phyloP scores from a whole-genome alignment of 805 yeast species.

The Wickerhamiella spandovensis region DNA sequence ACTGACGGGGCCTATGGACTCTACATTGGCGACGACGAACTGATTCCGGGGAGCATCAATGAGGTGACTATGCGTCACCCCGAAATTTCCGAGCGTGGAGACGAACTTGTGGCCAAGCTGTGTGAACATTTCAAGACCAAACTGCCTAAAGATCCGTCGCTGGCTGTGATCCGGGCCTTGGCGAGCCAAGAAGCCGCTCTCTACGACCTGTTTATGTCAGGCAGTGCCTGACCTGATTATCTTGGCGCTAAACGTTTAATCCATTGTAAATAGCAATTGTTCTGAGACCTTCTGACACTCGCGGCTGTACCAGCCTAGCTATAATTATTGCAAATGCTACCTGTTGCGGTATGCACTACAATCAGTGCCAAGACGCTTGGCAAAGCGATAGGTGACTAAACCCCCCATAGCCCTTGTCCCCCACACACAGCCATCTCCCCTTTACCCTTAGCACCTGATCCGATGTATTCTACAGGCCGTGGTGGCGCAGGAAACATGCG shows the following conservation, averaged over 20 bases:
- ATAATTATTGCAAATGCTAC: no score
- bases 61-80: constrained; percentile 1
- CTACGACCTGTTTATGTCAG: neutral
- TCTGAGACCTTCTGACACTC: no score
- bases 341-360: no score
- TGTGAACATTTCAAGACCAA: neutral
- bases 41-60: constrained; percentile 12
- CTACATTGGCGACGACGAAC: constrained; percentile 12
- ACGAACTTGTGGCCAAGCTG: neutral
- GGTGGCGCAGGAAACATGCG: constrained; percentile 69
- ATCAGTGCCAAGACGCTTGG: neutral
- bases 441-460: neutral
- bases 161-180: neutral
- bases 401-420: neutral
- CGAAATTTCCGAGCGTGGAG: constrained; percentile 4
- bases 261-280: no score
- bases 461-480: constrained; percentile 50
- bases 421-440: neutral
- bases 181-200: neutral
- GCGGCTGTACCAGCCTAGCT: no score
- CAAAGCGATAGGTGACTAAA: neutral
- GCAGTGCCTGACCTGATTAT: neutral
- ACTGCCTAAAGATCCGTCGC: neutral
- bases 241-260: no score
- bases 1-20: constrained; percentile 13